A percentile compares a stretch with the other conserved stretches of the same genome.
Evolutionary conservation across 2,329 filamentous ascomycete genomes (phyloP).

Genomic region (Fragosphaeria purpurea): DNA sequence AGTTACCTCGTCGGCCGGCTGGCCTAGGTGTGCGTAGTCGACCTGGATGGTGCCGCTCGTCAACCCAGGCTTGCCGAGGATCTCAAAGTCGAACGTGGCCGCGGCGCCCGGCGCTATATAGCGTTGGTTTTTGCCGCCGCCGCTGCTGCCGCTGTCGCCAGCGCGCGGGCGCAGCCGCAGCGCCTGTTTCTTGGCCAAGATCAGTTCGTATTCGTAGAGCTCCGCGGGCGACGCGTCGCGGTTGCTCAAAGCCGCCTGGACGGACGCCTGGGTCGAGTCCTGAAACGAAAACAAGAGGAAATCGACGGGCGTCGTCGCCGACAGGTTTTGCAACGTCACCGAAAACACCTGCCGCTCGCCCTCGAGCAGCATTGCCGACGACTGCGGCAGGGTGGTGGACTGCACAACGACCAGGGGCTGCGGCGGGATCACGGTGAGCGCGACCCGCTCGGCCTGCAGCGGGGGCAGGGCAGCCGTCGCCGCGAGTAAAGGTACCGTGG

Average conservation of each 20-base stretch:
- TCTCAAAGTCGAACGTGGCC: slow-evolving; percentile 69
- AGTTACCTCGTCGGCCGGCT: slow-evolving; percentile 54
- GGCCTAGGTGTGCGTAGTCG: slow-evolving; percentile 76
- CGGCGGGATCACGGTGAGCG: slow-evolving; percentile 64
- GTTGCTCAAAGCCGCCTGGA: slow-evolving; percentile 65
- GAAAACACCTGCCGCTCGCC: slow-evolving; percentile 72
- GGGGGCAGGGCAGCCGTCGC: slow-evolving; percentile 18
- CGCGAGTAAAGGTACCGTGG: not conserved
- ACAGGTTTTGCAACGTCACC: slow-evolving; percentile 71
- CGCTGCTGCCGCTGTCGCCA: slow-evolving; percentile 22
- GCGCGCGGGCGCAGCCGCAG: slow-evolving; percentile 41
- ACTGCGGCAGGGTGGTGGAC: slow-evolving; percentile 69
- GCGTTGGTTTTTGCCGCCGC: slow-evolving; percentile 16
- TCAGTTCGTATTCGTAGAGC: slow-evolving; percentile 75
- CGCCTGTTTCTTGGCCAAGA: slow-evolving; percentile 65
- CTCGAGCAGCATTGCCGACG: slow-evolving; percentile 84
- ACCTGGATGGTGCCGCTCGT: slow-evolving; percentile 72
- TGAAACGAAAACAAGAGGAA: slow-evolving; percentile 82
- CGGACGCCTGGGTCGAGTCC: slow-evolving; percentile 70
- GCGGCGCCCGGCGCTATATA: slow-evolving; percentile 59
- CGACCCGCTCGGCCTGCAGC: slow-evolving; percentile 41
- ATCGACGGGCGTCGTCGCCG: slow-evolving; percentile 60
- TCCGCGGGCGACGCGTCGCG: slow-evolving; percentile 71
- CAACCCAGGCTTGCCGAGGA: slow-evolving; percentile 76
- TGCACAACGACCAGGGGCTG: slow-evolving; percentile 72